Evolutionary conservation across 2,329 filamentous ascomycete genomes (phyloP).

Genomic region (Bipolaris bicolor): DNA sequence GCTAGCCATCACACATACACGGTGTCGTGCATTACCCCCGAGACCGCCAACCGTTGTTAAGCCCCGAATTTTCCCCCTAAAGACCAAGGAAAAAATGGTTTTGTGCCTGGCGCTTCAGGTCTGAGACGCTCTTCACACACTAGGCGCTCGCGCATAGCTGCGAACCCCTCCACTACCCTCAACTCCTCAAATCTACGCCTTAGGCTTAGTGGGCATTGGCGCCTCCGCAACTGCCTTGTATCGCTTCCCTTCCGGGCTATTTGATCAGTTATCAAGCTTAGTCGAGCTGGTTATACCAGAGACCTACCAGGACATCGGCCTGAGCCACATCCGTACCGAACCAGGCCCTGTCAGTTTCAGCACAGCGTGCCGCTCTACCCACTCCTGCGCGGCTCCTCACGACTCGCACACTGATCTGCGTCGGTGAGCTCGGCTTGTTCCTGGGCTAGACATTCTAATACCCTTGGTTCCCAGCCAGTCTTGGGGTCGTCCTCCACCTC

Average conservation of each 20-base stretch:
- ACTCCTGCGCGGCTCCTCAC: conserved; percentile 35
- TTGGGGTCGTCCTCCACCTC: conserved; percentile 42
- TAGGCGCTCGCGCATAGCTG: conserved; percentile 41
- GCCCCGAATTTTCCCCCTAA: conserved; percentile 26
- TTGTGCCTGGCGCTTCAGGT: conserved; percentile 48
- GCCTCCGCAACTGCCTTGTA: conserved; percentile 33
- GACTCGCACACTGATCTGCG: conserved; percentile 44
- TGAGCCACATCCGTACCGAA: conserved; percentile 45
- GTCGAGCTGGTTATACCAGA: conserved; percentile 38
- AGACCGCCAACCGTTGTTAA: conserved; percentile 24
- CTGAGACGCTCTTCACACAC: conserved; percentile 50
- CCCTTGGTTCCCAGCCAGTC: conserved; percentile 40
- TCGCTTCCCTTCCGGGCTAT: conserved; percentile 25
- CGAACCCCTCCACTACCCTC: conserved; percentile 29
- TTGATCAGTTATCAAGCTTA: conserved; percentile 41
- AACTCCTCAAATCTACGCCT: conserved; percentile 22
- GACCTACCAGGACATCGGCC: conserved; percentile 39
- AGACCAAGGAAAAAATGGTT: conserved; percentile 42
- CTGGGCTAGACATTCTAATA: conserved; percentile 45
- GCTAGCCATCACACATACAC: conserved; percentile 23
- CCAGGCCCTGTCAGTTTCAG: conserved; percentile 46
- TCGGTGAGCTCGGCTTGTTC: conserved; percentile 26
- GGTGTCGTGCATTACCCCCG: conserved; percentile 27
- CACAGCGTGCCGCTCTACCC: conserved; percentile 40
- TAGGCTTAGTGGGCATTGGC: conserved; percentile 31